Evolutionary conservation across 2,329 filamentous ascomycete species (phyloP).

Genomic region (Pseudocercospora crystallina): DNA sequence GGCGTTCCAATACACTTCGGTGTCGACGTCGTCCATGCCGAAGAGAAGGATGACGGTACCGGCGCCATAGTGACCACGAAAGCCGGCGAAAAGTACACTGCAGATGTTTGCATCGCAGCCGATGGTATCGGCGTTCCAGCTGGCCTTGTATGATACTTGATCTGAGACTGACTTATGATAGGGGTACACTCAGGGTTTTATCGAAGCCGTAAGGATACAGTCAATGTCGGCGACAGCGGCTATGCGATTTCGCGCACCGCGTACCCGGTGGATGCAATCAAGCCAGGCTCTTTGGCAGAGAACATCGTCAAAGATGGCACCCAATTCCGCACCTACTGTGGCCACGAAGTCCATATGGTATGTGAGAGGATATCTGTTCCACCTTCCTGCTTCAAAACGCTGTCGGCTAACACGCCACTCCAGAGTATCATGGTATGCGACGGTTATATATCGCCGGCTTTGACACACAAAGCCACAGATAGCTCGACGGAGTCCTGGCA

Average conservation of each 20-base stretch:
- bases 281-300: slow-evolving; percentile 1
- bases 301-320: slow-evolving; percentile 4
- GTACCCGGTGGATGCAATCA: background rate
- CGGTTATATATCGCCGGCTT: slow-evolving; percentile 1
- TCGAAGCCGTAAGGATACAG: slow-evolving; percentile 6
- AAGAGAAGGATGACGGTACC: background rate
- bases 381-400: background rate
- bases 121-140: slow-evolving; percentile 32
- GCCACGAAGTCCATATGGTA: slow-evolving; percentile 7
- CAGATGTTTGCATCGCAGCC: slow-evolving; percentile 34
- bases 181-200: slow-evolving; percentile 5
- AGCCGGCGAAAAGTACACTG: slow-evolving; percentile 43
- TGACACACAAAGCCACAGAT: slow-evolving; percentile 4
- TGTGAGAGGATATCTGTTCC: background rate
- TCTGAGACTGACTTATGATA: background rate
- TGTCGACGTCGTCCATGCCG: background rate
- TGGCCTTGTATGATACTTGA: background rate
- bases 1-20: slow-evolving; percentile 3
- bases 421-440: slow-evolving; percentile 7
- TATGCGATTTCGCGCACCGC: slow-evolving; percentile 3
- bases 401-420: background rate
- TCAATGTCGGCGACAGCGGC: slow-evolving; percentile 38
- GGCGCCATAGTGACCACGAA: slow-evolving; percentile 1
- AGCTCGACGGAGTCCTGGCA: slow-evolving; percentile 3
- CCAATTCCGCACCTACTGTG: slow-evolving; percentile 4